phyloP scores from a whole-genome alignment of 2,329 filamentous ascomycete species.

The Sarocladium kiliense region DNA sequence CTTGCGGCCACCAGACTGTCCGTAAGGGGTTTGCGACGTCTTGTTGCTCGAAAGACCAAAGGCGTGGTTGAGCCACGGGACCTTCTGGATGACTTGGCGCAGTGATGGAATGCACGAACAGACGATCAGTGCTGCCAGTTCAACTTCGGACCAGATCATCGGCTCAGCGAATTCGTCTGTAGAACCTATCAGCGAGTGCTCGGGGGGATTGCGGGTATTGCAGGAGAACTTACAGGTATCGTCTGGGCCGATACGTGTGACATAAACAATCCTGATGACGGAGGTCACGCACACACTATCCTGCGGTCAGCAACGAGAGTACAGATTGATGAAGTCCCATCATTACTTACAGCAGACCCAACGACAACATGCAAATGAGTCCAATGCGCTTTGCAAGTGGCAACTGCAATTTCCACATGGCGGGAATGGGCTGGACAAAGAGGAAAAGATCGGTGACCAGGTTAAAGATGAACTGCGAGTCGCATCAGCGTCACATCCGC shows the following conservation, averaged over 20 bases:
- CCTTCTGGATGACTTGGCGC: constrained; percentile 21
- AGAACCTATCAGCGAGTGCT: not conserved
- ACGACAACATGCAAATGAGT: constrained; percentile 21
- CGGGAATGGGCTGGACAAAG: constrained; percentile 31
- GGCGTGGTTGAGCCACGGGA: constrained; percentile 22
- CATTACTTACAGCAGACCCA: constrained; percentile 20
- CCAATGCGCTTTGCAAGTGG: constrained; percentile 23
- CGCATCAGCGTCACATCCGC: not conserved
- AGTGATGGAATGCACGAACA: constrained; percentile 27
- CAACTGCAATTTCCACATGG: constrained; percentile 29
- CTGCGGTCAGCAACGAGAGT: not conserved
- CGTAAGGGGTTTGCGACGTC: constrained; percentile 13
- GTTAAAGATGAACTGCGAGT: constrained; percentile 26
- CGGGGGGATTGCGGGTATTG: not conserved
- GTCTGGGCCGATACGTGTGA: constrained; percentile 18
- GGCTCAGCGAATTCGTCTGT: constrained; percentile 21
- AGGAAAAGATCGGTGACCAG: constrained; percentile 29
- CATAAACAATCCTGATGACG: constrained; percentile 21
- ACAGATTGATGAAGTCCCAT: constrained; percentile 13
- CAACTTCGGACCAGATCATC: constrained; percentile 24
- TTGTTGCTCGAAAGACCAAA: constrained; percentile 22
- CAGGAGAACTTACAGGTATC: constrained; percentile 18
- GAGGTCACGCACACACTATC: constrained; percentile 20
- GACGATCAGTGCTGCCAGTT: constrained; percentile 25
- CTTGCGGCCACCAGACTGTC: constrained; percentile 12